Conservation (phyloP, 2,329 filamentous ascomycete genomes). For the Tolypocladium ophioglossoides region DNA sequence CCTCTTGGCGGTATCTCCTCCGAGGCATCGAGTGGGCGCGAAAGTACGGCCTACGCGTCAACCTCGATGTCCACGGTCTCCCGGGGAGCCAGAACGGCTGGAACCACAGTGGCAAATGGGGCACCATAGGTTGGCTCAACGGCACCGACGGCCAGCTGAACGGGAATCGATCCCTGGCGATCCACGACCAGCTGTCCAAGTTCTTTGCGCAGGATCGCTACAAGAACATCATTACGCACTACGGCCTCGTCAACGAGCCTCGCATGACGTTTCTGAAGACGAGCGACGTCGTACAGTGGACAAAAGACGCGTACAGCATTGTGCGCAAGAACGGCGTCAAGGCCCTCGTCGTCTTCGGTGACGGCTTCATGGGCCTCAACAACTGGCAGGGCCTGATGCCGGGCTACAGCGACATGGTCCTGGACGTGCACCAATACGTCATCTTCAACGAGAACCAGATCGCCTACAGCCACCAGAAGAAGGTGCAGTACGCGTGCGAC, state of each 20-base stretch:
- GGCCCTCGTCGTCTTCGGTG: constrained; percentile 72
- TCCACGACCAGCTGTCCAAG: constrained; percentile 75
- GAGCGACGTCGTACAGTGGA: constrained; percentile 67
- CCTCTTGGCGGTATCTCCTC: constrained; percentile 87
- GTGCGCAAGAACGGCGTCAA: constrained; percentile 68
- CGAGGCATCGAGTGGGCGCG: constrained; percentile 89
- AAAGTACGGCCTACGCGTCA: constrained; percentile 83
- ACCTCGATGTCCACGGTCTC: constrained; percentile 84
- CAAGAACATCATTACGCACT: constrained; percentile 83
- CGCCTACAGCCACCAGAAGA: constrained; percentile 67
- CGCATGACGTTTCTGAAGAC: constrained; percentile 67
- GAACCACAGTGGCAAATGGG: constrained; percentile 87
- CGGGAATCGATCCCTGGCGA: constrained; percentile 68
- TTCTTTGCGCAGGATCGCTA: constrained; percentile 95
- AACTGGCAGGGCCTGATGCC: constrained; percentile 85
- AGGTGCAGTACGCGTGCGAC: constrained; percentile 77
- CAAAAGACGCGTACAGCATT: constrained; percentile 57
- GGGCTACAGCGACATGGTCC: constrained; percentile 59
- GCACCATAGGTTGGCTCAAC: constrained; percentile 77
- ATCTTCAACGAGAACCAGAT: constrained; percentile 94
- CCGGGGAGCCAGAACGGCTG: constrained; percentile 95
- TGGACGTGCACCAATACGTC: constrained; percentile 98
- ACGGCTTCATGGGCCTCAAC: constrained; percentile 83
- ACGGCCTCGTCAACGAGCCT: constrained; percentile 91
- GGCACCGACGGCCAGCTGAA: constrained; percentile 76